Evolutionary conservation across 2,329 filamentous ascomycete species (phyloP), one percentile per base, ranked within the genome.

Genomic region (Penicillium glabrum): DNA sequence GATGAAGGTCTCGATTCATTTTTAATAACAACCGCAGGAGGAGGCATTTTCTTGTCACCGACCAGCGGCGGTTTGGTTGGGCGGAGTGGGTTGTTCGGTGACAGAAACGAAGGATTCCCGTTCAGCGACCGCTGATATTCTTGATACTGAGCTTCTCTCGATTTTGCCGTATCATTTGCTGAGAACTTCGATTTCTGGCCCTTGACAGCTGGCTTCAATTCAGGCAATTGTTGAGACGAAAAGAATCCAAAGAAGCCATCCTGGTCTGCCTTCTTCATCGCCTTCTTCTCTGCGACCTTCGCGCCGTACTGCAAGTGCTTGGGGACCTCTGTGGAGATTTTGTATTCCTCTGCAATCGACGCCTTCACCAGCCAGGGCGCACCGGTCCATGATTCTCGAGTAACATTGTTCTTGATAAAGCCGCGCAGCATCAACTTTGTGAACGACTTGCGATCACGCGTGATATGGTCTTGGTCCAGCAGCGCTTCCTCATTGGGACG

Each of bases 281-380:
- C 88, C 71, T 91, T 93, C 63, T 90, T 86, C 72, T 93, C 89
- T 33, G 88, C 84, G 13, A 89, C 79, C 72, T 91, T 93, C 61
- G 85, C 90, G 62, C 93, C 91, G 71, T 96, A 88, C 52, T 88
- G 88, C 16, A 96, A 80, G 68, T 96, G 89, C 51, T 87, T 83
- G 7, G 95, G 95, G 13, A 98, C 86, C 52, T 91, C 86, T n/a
- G 87, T 92, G 59, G 91, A 88, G 61, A 99, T 95, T 60, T 91
- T 88, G 73, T 95, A 96, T 61, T 88, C 83, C 46, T 86, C 85
- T 1, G 95, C 95, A 57, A 96, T 87, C 53, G 91, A 87, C 35
- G 89, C 84, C 76, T 96, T 97, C 19, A 98, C 93, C 54, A 96
- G 79, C 95, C 95, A 99, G 0, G 95, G 93, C 0, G 95, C 95